Base-by-base conservation (phyloP, 164 flowering plant genomes). In the Pachysandra terminalis region DNA sequence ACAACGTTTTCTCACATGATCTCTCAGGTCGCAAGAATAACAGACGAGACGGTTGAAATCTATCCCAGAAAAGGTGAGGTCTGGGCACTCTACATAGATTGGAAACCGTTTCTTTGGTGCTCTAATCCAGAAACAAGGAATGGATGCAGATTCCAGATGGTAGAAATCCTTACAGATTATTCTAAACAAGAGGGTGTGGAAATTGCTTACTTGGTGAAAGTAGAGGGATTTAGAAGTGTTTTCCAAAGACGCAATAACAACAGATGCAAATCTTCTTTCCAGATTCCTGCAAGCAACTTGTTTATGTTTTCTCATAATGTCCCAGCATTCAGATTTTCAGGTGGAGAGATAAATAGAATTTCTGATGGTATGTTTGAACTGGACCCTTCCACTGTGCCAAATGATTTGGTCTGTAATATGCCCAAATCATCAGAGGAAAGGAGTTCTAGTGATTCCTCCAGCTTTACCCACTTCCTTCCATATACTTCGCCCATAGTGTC, bases 21-120 rank as follows among this genome's bases (percentile, higher is more conserved):
- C 16, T 56, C 59, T 56, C 59, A 13, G 59, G 59, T 23, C 23
- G 28, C 59, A 23, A 56, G 16, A 12, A 27, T 56, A 22, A 56
- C 59, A 56, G 68, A 73, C 19, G 80, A 75, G 13, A 71, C 68
- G 24, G 65, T 79, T 55, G 78, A 75, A 21, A 75, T 82, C n/a
- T 80, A 79, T 49, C 83, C 88, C 0, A 71, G 45, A 63, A 75
- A 37, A 68, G 80, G 81, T 6, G 87, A 84, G 53, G 77, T 82
- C n/a, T 84, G 85, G 87, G 87, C 85, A 41, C 15, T 82, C 1
- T 84, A 80, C 61, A 73, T 72, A 63, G 75, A 82, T 56, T 84
- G 82, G 79, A 54, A 78, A 27, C 76, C 72, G 24, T 64, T 63
- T 9, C 74, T 70, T 1, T 84, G 85, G 85, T 58, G 64, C 23